Evolutionary conservation across 352 stramenopile genomes (phyloP).

Genomic region (Phytophthora niederhauseri): DNA sequence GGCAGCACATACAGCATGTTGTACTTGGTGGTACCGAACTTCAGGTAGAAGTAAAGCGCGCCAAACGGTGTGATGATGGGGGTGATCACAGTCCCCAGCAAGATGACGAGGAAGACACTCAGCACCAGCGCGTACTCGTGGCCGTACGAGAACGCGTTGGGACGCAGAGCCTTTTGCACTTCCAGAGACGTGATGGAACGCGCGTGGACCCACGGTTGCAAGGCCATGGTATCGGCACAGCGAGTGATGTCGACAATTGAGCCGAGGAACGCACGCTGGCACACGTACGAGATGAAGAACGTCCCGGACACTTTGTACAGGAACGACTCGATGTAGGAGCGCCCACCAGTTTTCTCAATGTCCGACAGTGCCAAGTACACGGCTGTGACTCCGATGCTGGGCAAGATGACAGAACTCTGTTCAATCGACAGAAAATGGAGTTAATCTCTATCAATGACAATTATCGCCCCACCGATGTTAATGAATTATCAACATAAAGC

Average conservation of each 20-base stretch:
- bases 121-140: slow-evolving; percentile 85
- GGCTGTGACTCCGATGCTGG: slow-evolving; percentile 78
- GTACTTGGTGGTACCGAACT: slow-evolving; percentile 78
- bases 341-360: slow-evolving; percentile 51
- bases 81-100: slow-evolving; percentile 81
- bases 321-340: slow-evolving; percentile 80
- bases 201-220: slow-evolving; percentile 71
- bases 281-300: slow-evolving; percentile 90
- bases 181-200: slow-evolving; percentile 70
- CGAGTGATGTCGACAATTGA: slow-evolving; percentile 77
- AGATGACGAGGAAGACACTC: slow-evolving; percentile 75
- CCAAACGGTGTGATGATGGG: slow-evolving; percentile 81
- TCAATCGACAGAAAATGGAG: neutral
- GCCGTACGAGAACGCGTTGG: slow-evolving; percentile 70
- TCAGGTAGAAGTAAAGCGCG: slow-evolving; percentile 84
- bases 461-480: too few species aligned
- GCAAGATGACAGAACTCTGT: slow-evolving; percentile 80
- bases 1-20: slow-evolving; percentile 83
- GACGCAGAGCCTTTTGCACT: slow-evolving; percentile 47
- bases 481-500: neutral
- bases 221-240: slow-evolving; percentile 61
- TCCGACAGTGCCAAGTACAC: slow-evolving; percentile 75
- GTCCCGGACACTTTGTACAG: slow-evolving; percentile 86
- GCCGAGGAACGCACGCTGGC: slow-evolving; percentile 76
- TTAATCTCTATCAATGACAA: neutral